Evolutionary conservation across 1,284 basidiomycete genomes (phyloP), one percentile per base, ranked within the genome.

Genomic region (Cryptococcus sp.): DNA sequence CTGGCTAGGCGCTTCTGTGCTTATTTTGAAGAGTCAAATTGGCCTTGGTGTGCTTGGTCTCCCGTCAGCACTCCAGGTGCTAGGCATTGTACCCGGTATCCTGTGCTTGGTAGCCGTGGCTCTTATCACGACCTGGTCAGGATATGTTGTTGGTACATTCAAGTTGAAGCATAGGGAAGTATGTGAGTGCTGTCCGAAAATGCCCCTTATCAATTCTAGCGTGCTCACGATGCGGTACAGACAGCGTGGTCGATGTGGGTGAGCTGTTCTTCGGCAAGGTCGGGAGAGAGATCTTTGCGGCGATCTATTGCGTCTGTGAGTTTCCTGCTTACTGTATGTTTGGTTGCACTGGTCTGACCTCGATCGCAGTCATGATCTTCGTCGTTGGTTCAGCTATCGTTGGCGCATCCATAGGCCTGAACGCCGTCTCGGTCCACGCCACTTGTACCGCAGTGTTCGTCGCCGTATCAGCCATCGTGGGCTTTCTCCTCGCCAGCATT

Each of bases 361-460:
- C 5, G 29, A 5, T 2, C 19, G 7, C 46, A 65, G 57, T 61
- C 57, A 59, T 59, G 59, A 55, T 68, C 45, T 70, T 69, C 58
- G 62, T 67, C 23, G 62, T 66, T 20, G 69, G 66, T 2, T 65
- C 64, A 1, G 69, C 57, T 3, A 50, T 71, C 11, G 58, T 73
- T 1, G 61, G 61, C 3, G 49, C 58, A 4, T 66, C 70, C 1
- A 74, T 67, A 7, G 62, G 66, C 2, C 52, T 73, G 25, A 74
- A 74, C 63, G 68, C 69, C 13, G 52, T 74, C 37, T 63, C 66
- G 3, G 45, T 54, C 6, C 72, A 74, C 55, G 68, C 59, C 1
- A 62, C 64, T 11, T 74, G 73, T 59, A 74, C 73, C 1, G 67
- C 59, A 37, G 65, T 68, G 13, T 73, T 72, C 20, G 66, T 70